A percentile compares a stretch with the other conserved stretches of the same genome.
phyloP scores from a whole-genome alignment of 192 early-diverging fungal genomes.

The Podila clonocystis region DNA sequence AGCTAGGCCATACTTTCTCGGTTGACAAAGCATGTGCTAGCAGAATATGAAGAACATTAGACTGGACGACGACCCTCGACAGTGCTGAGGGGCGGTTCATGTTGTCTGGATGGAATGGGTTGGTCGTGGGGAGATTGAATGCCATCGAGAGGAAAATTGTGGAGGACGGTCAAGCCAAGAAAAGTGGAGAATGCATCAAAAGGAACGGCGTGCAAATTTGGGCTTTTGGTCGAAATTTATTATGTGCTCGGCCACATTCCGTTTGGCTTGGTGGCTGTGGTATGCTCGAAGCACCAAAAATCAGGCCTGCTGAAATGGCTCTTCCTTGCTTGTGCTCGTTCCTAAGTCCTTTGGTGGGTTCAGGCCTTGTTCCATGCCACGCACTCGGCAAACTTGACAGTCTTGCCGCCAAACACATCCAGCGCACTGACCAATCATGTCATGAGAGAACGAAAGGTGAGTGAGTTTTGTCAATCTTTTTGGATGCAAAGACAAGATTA shows the following conservation, averaged over 20 bases:
- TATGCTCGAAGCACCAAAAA: not conserved
- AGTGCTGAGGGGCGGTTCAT: constrained; percentile 40
- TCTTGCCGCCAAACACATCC: constrained; percentile 95
- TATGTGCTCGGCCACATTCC: too few species aligned
- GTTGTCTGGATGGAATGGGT: constrained; percentile 51
- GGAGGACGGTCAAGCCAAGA: too few species aligned
- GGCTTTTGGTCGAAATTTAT: too few species aligned
- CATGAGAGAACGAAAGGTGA: not conserved
- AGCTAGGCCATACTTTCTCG: constrained; percentile 52
- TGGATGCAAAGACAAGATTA: not conserved
- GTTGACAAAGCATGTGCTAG: constrained; percentile 59
- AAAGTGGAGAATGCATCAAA: too few species aligned
- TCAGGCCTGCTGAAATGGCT: not conserved
- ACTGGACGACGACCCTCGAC: constrained; percentile 51
- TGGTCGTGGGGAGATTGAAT: constrained; percentile 12
- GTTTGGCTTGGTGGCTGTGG: not conserved
- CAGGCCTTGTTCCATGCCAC: constrained; percentile 73
- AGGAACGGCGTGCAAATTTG: not conserved
- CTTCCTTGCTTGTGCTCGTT: not conserved
- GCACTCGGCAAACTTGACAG: constrained; percentile 85
- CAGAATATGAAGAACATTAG: constrained; percentile 56
- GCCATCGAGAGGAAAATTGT: constrained; percentile 8
- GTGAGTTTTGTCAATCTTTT: not conserved
- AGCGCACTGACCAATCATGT: constrained; percentile 73
- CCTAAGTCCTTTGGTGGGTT: not conserved